Evolutionary conservation across 495 filamentous ascomycete species (phyloP).

Genomic region (Aspergillus sclerotioniger): DNA sequence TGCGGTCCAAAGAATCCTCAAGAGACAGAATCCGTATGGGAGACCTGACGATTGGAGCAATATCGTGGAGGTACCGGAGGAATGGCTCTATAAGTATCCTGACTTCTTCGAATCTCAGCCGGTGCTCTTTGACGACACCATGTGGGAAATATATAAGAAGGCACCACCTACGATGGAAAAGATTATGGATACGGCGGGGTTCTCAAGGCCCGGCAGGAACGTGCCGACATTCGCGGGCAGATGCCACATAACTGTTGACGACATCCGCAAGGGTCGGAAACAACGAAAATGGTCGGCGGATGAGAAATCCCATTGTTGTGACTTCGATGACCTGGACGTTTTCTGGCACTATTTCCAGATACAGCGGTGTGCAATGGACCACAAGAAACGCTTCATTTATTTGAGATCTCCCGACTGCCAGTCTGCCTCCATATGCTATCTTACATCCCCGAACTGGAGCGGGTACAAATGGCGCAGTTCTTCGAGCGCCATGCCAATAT

Average conservation of each 20-base stretch:
- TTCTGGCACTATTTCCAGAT: background rate
- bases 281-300: background rate
- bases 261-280: constrained; percentile 9
- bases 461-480: constrained; percentile 7
- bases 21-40: constrained; percentile 10
- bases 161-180: constrained; percentile 1
- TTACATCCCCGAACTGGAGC: constrained; percentile 9
- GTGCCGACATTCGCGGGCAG: too few relatives aligned
- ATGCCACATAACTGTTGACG: background rate
- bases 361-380: background rate
- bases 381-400: constrained; percentile 13
- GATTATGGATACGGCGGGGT: background rate
- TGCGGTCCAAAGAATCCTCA: constrained; percentile 5
- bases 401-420: constrained; percentile 3
- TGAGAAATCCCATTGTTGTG: background rate
- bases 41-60: constrained; percentile 9
- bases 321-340: background rate
- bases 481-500: constrained; percentile 12
- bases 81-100: constrained; percentile 12
- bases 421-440: constrained; percentile 5
- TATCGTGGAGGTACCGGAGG: constrained; percentile 14
- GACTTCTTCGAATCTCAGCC: constrained; percentile 8
- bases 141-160: background rate
- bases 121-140: background rate
- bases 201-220: background rate